These are phyloP conservation scores for Pseudopithomyces maydicus DNA, from an alignment of 2,329 filamentous ascomycete species.

Conservation along the genomic window DNA sequence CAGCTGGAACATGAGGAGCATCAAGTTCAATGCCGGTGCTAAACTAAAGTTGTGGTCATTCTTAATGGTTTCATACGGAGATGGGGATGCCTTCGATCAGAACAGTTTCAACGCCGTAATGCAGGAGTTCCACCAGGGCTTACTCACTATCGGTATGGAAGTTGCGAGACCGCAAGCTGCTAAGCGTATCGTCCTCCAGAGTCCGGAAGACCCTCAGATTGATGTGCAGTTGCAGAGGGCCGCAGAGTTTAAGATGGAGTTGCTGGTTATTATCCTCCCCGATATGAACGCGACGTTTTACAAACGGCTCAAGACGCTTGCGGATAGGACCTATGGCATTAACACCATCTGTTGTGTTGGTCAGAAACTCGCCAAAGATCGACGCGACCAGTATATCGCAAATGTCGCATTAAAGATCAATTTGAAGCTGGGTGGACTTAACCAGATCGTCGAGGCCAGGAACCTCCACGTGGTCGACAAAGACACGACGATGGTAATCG, in stretches of 20 bases:
- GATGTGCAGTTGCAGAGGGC: constrained; percentile 2
- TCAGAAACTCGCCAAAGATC: constrained; percentile 45
- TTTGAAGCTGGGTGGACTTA: constrained; percentile 56
- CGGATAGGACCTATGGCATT: constrained; percentile 25
- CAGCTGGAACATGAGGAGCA: constrained; percentile 57
- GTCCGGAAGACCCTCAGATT: constrained; percentile 13
- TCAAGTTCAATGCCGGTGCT: constrained; percentile 21
- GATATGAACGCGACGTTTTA: constrained; percentile 23
- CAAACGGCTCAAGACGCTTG: constrained; percentile 28
- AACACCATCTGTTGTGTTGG: constrained; percentile 28
- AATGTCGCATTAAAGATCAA: constrained; percentile 62
- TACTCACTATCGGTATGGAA: constrained; percentile 17
- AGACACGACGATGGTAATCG: constrained; percentile 81
- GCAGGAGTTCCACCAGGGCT: constrained; percentile 15
- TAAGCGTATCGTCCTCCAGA: constrained; percentile 8
- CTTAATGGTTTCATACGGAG: constrained; percentile 14
- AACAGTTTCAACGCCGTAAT: constrained; percentile 5
- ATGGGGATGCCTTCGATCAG: constrained; percentile 11
- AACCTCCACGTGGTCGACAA: constrained; percentile 60
- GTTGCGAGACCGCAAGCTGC: background rate
- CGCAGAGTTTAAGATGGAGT: constrained; percentile 1
- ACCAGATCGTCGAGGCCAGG: constrained; percentile 58
- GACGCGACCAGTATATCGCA: constrained; percentile 43
- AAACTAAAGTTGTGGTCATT: constrained; percentile 17
- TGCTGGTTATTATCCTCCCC: constrained; percentile 25